Evolutionary conservation across 2,329 filamentous ascomycete species (phyloP), one percentile per base, ranked within the genome.

Genomic region (Neodidymelliopsis sp.): DNA sequence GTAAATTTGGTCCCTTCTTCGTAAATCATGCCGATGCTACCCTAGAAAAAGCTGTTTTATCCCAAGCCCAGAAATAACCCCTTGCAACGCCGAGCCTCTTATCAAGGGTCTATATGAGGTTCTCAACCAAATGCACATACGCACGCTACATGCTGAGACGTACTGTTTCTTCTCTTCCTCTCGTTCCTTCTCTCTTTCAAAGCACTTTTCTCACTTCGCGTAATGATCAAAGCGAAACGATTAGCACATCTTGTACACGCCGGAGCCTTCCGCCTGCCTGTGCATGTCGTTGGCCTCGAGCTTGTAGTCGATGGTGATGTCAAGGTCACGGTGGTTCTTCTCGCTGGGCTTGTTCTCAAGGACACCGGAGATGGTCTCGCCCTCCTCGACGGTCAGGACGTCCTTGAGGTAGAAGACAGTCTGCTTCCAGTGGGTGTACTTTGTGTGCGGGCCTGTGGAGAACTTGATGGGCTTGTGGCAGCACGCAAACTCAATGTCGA

Each of bases 401-500:
- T 99, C 92, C 68, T 89, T 85, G 57, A 99, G 82, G 79, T 99
- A 99, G 79, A 99, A 97, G 56, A 99, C 94, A 10, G 94, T 99
- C 81, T 99, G 94, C 81, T 99, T 99, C 94, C 94, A 99, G 83
- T 99, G 94, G 13, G 94, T 99, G 79, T 97, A 97, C 79, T 97
- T 97, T 65, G 93, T 95, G 78, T 97, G 94, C 20, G 94, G 94
- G 16, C 94, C 94, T 13, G 94, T 99, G 43, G 90, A 96, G 83
- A 99, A 99, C 70, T 87, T 85, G 71, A 99, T 91, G 23, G 91
- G 90, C 84, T 97, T 97, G 84, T 99, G 94, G 84, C 94, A 97
- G 51, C 91, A 92, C 40, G 90, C 89, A 78, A 99, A 99, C 70
- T 97, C 93, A 65, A 99, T 97, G 73, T 99, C 94, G 79, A 99